phyloP scores from a whole-genome alignment of 805 yeast genomes.

The Babjeviella inositovora region DNA sequence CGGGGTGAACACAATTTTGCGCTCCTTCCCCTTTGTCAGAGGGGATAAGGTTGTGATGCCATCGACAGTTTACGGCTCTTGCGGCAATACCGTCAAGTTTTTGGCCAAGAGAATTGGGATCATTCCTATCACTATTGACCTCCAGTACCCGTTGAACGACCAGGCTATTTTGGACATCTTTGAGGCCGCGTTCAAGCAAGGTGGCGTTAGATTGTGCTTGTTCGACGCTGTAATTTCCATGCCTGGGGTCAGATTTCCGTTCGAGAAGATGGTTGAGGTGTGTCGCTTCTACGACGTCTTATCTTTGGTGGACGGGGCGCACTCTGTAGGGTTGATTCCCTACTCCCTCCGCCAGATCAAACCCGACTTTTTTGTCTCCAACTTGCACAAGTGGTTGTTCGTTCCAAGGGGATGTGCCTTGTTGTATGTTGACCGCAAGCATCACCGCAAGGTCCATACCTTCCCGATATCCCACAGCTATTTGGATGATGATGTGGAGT shows the following conservation, averaged over 20 bases:
- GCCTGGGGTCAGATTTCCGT: slow-evolving; percentile 52
- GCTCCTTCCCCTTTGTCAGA: slow-evolving; percentile 31
- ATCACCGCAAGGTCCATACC: slow-evolving; percentile 33
- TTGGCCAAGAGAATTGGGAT: slow-evolving; percentile 13
- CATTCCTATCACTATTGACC: slow-evolving; percentile 13
- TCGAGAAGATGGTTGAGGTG: slow-evolving; percentile 21
- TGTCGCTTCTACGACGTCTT: slow-evolving; percentile 29
- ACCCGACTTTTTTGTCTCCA: slow-evolving; percentile 48
- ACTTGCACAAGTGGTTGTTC: slow-evolving; percentile 57
- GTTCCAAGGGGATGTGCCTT: slow-evolving; percentile 44
- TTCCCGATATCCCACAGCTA: slow-evolving; percentile 40
- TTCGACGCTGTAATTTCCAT: slow-evolving; percentile 44
- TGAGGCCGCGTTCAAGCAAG: slow-evolving; percentile 9
- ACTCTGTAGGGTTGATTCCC: slow-evolving; percentile 39
- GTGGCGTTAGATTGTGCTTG: slow-evolving; percentile 21
- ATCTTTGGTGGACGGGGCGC: slow-evolving; percentile 62
- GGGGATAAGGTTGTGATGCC: slow-evolving; percentile 36
- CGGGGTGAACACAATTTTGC: slow-evolving; percentile 38
- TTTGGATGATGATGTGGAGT: slow-evolving; percentile 12
- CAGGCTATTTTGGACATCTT: slow-evolving; percentile 17
- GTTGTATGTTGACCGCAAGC: slow-evolving; percentile 35
- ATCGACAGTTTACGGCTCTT: slow-evolving; percentile 35
- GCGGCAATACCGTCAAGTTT: slow-evolving; percentile 31
- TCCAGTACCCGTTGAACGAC: slow-evolving; percentile 27
- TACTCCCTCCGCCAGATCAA: slow-evolving; percentile 18